Evolutionary conservation across 306 rosid species (phyloP), one percentile per base, ranked within the genome.

Genomic region (Prinsepia uniflora): DNA sequence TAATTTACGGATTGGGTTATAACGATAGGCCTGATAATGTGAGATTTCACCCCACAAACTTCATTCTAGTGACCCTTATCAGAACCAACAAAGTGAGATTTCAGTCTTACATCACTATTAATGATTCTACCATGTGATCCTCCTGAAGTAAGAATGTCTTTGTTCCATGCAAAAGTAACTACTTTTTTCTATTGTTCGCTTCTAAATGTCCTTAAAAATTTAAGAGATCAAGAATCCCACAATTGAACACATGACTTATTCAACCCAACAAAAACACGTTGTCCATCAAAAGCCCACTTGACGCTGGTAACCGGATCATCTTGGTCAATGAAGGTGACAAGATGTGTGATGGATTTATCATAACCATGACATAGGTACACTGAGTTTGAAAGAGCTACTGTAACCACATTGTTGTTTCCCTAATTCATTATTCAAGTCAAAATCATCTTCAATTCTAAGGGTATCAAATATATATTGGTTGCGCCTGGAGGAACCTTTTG

Each of bases 21-120:
- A 88, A 70, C 58, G 81, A 88, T 43, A 73, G 84, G 17, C 92
- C 89, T 0, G 88, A 88, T 41, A 75, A 65, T 67, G 95, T 24
- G 84, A 94, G 95, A 90, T 71, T 86, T 90, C 10, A 86, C 82
- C 3, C 92, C 92, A 77, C 88, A 88, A 0, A 88, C 88, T 63
- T 90, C 92, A 50, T 78, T 83, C 34, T 72, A 76, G 59, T 90
- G 95, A 0, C 90, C 95, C 48, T 77, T 44, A 69, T 84, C 88
- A 54, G 82, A 86, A 54, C 76, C 88, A 43, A 86, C 80, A 12
- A 59, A 3, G 78, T 70, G 71, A 72, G 87, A 66, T 77, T 83
- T 76, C 83, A 85, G 60, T 82, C 90, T 78, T 44, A 86, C 84
- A 20, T 87, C 90, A 5, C 67, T 89, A 76, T 82, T 83, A 6